A percentile compares a stretch with the other conserved stretches of the same genome.
phyloP scores from a whole-genome alignment of 345 rosid genomes.

The Viola odorata region DNA sequence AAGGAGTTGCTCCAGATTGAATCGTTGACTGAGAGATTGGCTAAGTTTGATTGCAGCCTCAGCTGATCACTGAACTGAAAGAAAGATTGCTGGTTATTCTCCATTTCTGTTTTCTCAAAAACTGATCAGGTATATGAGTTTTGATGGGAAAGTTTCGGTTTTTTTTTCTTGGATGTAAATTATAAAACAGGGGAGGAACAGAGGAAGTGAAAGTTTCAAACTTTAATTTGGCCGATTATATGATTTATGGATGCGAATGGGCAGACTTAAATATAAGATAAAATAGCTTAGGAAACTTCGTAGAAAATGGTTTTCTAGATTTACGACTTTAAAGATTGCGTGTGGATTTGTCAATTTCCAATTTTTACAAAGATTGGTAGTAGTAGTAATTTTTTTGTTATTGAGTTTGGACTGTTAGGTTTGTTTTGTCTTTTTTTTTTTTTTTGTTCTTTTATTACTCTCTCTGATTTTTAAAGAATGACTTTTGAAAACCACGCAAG shows the following conservation, averaged over 20 bases:
- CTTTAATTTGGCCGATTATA: neutral
- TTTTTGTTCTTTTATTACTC: too few relatives aligned
- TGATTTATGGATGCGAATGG: neutral
- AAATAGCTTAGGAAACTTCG: slow-evolving; percentile 39
- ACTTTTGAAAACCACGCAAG: too few relatives aligned
- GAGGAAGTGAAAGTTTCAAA: neutral
- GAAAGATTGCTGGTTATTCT: slow-evolving; percentile 81
- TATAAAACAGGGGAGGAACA: neutral
- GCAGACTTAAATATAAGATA: slow-evolving; percentile 22
- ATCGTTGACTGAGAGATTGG: slow-evolving; percentile 76
- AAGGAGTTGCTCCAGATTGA: slow-evolving; percentile 80
- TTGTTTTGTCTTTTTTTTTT: too few relatives aligned
- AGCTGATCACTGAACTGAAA: slow-evolving; percentile 95
- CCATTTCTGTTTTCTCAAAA: slow-evolving; percentile 37
- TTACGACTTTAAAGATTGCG: slow-evolving; percentile 27
- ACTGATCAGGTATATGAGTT: neutral
- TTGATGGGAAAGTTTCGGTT: neutral
- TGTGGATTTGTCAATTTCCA: slow-evolving; percentile 50
- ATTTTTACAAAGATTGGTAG: neutral
- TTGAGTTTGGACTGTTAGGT: too few relatives aligned
- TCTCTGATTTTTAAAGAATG: too few relatives aligned
- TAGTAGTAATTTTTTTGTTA: too few relatives aligned
- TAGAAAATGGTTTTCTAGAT: slow-evolving; percentile 25
- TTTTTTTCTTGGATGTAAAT: neutral
- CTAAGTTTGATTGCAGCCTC: slow-evolving; percentile 61